Conservation (phyloP, 345 rosid species). For the Eucalyptus dawsonii region DNA sequence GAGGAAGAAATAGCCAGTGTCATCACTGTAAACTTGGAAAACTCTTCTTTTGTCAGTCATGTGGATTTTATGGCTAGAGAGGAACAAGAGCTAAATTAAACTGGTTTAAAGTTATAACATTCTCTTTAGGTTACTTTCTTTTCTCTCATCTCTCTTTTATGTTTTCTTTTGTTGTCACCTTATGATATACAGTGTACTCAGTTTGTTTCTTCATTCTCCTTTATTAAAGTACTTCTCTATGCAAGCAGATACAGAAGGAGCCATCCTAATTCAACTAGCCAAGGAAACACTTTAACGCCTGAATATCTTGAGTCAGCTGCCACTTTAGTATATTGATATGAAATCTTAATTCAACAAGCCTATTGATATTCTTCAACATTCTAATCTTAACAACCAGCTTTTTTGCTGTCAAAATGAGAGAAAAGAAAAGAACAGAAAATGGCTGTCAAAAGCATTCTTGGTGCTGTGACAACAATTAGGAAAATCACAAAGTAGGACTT, state of each 20-base stretch:
- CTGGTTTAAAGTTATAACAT: neutral
- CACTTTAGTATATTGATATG: neutral
- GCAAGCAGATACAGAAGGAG: neutral
- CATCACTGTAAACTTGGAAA: neutral
- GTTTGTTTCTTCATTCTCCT: neutral
- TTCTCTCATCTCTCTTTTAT: neutral
- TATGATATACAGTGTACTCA: neutral
- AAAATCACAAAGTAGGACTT: neutral
- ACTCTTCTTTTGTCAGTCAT: neutral
- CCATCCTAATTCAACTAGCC: neutral
- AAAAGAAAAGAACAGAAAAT: neutral
- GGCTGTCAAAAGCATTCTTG: neutral
- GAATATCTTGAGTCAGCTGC: neutral
- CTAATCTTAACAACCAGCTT: neutral
- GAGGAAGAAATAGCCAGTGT: neutral
- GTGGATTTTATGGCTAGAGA: neutral
- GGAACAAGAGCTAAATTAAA: neutral
- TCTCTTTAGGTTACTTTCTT: neutral
- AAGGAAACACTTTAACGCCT: neutral
- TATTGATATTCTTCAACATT: neutral
- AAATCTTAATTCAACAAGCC: neutral
- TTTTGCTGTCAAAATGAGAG: neutral
- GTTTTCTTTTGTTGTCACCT: neutral
- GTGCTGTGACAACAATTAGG: neutral
- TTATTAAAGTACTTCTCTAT: neutral